Conservation (phyloP, 257 asterid species). For the Galeopsis tetrahit region DNA sequence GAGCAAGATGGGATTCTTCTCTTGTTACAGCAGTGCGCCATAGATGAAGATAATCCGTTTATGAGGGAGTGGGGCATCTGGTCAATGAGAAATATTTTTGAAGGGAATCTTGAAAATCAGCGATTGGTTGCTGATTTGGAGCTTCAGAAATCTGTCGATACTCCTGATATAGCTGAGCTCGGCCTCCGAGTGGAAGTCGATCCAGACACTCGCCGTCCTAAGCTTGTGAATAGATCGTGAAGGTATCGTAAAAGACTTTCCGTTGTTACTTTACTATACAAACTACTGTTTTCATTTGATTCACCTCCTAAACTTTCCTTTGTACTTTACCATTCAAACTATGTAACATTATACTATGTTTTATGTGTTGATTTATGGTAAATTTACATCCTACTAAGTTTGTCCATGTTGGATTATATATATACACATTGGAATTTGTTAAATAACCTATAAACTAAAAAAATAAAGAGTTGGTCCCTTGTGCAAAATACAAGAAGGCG, state of each 20-base stretch:
- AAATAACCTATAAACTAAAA: too few relatives aligned
- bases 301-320: neutral
- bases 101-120: slow-evolving; percentile 78
- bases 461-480: too few relatives aligned
- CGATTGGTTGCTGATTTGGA: slow-evolving; percentile 57
- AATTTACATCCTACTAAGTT: too few relatives aligned
- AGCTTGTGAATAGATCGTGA: slow-evolving; percentile 63
- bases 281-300: neutral
- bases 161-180: slow-evolving; percentile 62
- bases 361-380: too few relatives aligned
- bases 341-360: neutral
- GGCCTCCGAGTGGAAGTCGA: slow-evolving; percentile 84
- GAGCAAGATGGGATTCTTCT: slow-evolving; percentile 64
- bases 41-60: slow-evolving; percentile 86
- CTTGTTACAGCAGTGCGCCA: slow-evolving; percentile 73
- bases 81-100: slow-evolving; percentile 67
- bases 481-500: too few relatives aligned
- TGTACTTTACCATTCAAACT: neutral
- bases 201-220: slow-evolving; percentile 70
- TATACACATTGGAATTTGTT: too few relatives aligned
- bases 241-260: slow-evolving; percentile 20
- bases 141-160: slow-evolving; percentile 70
- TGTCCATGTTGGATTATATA: too few relatives aligned
- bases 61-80: slow-evolving; percentile 97
- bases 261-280: neutral